phyloP scores from a whole-genome alignment of 2,329 filamentous ascomycete genomes.

The Diplodia sapinea region DNA sequence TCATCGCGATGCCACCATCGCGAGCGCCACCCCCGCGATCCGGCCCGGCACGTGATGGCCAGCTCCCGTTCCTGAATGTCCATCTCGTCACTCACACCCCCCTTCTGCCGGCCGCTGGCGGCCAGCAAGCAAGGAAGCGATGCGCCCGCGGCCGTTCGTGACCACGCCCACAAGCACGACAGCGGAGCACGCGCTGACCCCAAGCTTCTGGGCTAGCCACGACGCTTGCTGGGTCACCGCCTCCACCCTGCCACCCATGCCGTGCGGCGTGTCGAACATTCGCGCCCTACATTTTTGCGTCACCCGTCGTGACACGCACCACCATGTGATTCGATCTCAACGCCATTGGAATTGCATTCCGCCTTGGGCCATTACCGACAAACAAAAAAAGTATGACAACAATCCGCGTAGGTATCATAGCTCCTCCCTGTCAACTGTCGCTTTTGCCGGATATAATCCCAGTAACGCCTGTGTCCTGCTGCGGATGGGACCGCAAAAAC shows the following conservation, averaged over 20 bases:
- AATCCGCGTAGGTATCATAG: slow-evolving; percentile 24
- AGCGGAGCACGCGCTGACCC: neutral
- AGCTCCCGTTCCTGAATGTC: slow-evolving; percentile 17
- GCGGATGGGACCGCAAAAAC: slow-evolving; percentile 8
- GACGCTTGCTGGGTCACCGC: slow-evolving; percentile 18
- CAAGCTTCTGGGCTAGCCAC: slow-evolving; percentile 17
- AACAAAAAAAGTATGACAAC: slow-evolving; percentile 19
- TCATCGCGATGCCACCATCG: slow-evolving; percentile 21
- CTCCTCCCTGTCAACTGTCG: slow-evolving; percentile 10
- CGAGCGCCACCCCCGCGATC: slow-evolving; percentile 26
- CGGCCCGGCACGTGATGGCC: slow-evolving; percentile 20
- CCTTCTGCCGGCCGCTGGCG: slow-evolving; percentile 4
- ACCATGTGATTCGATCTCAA: slow-evolving; percentile 17
- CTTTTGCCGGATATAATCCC: slow-evolving; percentile 27
- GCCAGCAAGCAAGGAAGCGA: neutral
- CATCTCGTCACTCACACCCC: neutral
- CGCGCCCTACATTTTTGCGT: slow-evolving; percentile 1
- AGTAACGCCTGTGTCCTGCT: slow-evolving; percentile 27
- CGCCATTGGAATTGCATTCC: slow-evolving; percentile 18
- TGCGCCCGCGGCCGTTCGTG: slow-evolving; percentile 6
- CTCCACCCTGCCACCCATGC: slow-evolving; percentile 9
- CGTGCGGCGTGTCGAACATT: slow-evolving; percentile 12
- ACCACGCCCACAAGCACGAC: slow-evolving; percentile 13
- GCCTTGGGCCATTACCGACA: slow-evolving; percentile 7
- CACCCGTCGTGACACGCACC: slow-evolving; percentile 15